Evolutionary conservation across 2,329 filamentous ascomycete genomes (phyloP).

Genomic region (Penicillium sp.): DNA sequence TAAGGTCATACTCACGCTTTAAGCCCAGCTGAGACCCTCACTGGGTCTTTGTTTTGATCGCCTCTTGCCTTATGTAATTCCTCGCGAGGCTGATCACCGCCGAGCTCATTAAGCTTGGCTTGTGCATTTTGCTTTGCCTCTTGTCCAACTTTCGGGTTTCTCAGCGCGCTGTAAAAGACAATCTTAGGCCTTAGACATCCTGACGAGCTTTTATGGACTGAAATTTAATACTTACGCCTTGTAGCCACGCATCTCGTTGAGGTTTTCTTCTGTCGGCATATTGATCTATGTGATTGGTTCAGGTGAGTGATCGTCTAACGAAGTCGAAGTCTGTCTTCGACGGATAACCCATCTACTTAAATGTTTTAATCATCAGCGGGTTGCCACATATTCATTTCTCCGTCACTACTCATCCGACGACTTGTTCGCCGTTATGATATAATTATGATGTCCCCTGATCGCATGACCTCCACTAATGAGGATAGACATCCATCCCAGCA

Average conservation of each 20-base stretch:
- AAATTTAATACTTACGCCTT: background rate
- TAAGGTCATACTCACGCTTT: background rate
- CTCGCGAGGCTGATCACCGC: background rate
- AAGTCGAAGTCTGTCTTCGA: background rate
- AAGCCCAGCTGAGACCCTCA: background rate
- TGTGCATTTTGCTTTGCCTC: background rate
- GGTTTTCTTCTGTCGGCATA: background rate
- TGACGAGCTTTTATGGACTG: background rate
- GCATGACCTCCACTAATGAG: background rate
- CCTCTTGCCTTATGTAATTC: background rate
- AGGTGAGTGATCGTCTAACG: background rate
- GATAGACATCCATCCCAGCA: background rate
- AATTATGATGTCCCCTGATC: background rate
- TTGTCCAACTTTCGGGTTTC: background rate
- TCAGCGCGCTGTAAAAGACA: background rate
- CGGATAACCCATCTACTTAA: background rate
- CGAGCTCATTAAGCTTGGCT: background rate
- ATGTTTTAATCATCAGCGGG: background rate
- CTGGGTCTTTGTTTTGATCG: background rate
- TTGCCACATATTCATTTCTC: background rate
- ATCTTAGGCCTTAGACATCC: background rate
- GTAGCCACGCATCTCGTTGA: constrained; percentile 5
- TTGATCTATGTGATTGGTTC: background rate
- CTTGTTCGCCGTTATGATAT: background rate
- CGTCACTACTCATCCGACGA: background rate